These are phyloP conservation scores for Euphorbia pulcherrima DNA, from an alignment of 345 rosid genomes.

Conservation along the genomic window DNA sequence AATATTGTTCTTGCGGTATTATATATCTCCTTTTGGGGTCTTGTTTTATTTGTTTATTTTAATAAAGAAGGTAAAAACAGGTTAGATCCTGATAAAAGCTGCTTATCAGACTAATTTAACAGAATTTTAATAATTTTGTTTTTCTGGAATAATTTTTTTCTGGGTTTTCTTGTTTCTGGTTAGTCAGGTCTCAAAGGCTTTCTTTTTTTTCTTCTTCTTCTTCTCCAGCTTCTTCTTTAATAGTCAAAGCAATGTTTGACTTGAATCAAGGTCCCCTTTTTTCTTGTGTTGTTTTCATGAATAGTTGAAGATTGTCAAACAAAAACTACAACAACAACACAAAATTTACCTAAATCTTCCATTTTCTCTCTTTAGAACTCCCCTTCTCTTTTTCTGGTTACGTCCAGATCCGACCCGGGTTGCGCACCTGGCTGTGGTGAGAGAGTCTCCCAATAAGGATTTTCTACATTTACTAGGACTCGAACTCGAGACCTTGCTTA, in stretches of 20 bases:
- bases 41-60: slow-evolving; percentile 5
- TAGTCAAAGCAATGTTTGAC: slow-evolving; percentile 47
- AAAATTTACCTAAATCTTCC: slow-evolving; percentile 24
- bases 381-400: too few relatives aligned
- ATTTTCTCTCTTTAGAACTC: background rate
- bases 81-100: slow-evolving; percentile 35
- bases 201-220: slow-evolving; percentile 30
- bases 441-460: too few relatives aligned
- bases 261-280: slow-evolving; percentile 17
- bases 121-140: background rate
- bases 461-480: too few relatives aligned
- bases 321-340: too few relatives aligned
- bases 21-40: background rate
- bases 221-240: slow-evolving; percentile 21
- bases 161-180: slow-evolving; percentile 28
- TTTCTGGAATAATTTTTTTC: slow-evolving; percentile 5
- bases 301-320: background rate
- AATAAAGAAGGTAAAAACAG: slow-evolving; percentile 22
- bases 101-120: slow-evolving; percentile 7
- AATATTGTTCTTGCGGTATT: slow-evolving; percentile 94
- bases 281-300: slow-evolving; percentile 2
- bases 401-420: too few relatives aligned
- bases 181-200: slow-evolving; percentile 53
- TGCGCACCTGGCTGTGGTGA: too few relatives aligned
- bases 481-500: too few relatives aligned